phyloP scores from a whole-genome alignment of 495 filamentous ascomycete genomes.

The Corynascus novoguineensis region DNA sequence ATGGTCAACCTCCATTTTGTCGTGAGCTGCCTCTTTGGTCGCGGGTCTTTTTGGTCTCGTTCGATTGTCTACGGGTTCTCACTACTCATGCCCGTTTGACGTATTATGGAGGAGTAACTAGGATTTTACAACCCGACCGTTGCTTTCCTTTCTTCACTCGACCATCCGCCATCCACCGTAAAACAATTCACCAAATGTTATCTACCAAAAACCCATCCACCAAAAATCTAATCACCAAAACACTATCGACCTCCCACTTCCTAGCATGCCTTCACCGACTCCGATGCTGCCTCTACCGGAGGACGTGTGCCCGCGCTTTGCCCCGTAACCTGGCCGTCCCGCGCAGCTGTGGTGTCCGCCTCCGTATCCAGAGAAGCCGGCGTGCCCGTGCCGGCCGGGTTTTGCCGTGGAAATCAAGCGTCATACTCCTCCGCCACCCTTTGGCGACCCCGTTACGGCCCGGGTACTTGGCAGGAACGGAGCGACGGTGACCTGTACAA shows the following conservation, averaged over 20 bases:
- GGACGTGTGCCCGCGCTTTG: neutral
- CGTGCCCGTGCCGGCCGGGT: conserved; percentile 3
- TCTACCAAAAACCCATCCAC: too few relatives aligned
- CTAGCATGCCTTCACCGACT: neutral
- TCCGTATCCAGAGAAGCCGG: conserved; percentile 7
- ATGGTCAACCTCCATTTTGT: too few relatives aligned
- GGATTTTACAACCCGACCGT: too few relatives aligned
- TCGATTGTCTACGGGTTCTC: too few relatives aligned
- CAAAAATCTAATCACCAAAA: neutral
- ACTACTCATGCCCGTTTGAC: too few relatives aligned
- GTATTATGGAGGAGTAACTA: too few relatives aligned
- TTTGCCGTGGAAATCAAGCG: conserved; percentile 10
- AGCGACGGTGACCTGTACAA: neutral
- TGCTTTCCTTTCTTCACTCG: neutral
- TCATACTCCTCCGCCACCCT: conserved; percentile 8
- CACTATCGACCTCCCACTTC: neutral
- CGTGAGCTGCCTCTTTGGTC: too few relatives aligned
- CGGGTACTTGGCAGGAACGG: neutral
- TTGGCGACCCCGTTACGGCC: conserved; percentile 9
- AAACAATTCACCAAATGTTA: too few relatives aligned
- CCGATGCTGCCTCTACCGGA: neutral
- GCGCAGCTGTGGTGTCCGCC: conserved; percentile 2
- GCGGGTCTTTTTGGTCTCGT: too few relatives aligned
- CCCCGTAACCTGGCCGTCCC: neutral
- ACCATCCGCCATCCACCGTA: neutral